Base-by-base conservation (phyloP, 352 stramenopile genomes). In the Pythium biforme region DNA sequence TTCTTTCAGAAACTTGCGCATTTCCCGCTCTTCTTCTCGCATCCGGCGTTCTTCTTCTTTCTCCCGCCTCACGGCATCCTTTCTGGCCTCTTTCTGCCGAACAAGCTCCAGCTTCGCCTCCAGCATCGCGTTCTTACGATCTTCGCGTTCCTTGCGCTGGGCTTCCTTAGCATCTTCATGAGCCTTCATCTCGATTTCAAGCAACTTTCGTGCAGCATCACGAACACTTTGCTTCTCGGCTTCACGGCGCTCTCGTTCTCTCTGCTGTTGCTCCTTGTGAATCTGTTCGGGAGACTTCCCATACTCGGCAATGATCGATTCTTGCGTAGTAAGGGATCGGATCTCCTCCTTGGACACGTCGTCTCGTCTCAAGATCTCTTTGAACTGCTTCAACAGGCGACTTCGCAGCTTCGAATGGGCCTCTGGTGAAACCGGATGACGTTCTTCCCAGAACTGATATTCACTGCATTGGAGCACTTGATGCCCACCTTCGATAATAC, bases 361-460 rank as follows among this genome's bases (percentile, higher is more conserved):
- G 47, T 75, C 50, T 23, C 43, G 50, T 34, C 76, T 77, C 0
- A 90, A 49, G 1, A 63, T 25, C 33, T 90, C 72, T 46, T 79
- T 90, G 26, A 83, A 53, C 68, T 92, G 79, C 20, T 76, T 77
- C 62, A 77, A 69, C 22, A 92, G 34, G 23, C 79, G 74, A 11
- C 70, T 67, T 4, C 81, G 81, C 47, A 89, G 58, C 39, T 90
- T 90, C 2, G 74, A 57, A 59, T 91, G 81, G 3, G 80, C 70
- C 15, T 90, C 76, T 10, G 76, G 68, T 26, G 74, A 78, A 14
- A 91, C 77, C 7, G 78, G 64, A 64, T 94, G 80, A 4, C 83
- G 78, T 53, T 91, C 78, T 68, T 94, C 83, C 86, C 83, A 94
- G n/a, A 94, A 91, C 40, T 89, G 80, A 64, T 94, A 94, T 51